These are phyloP conservation scores for Mediolabrus comicus DNA, from an alignment of 108 stramenopile genomes.

Conservation along the genomic window DNA sequence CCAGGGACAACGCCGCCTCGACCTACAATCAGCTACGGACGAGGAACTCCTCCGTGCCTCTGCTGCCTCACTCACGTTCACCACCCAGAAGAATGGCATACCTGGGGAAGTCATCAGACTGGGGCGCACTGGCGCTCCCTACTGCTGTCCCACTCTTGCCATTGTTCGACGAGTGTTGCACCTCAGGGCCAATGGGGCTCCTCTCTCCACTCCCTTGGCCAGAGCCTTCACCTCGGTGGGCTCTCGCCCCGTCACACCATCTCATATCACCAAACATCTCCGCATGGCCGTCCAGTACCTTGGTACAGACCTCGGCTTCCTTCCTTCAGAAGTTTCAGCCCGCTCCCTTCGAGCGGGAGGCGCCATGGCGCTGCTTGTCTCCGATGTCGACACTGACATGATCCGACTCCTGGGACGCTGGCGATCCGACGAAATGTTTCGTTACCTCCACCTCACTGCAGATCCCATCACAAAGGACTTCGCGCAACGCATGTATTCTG, in stretches of 20 bases:
- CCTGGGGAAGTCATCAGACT: constrained; percentile 41
- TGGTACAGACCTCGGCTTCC: constrained; percentile 21
- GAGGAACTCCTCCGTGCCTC: constrained; percentile 12
- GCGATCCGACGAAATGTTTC: constrained; percentile 55
- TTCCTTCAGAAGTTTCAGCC: constrained; percentile 31
- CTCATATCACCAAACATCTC: constrained; percentile 2
- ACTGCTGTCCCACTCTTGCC: constrained; percentile 43
- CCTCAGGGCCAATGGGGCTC: constrained; percentile 9
- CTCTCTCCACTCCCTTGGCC: constrained; percentile 9
- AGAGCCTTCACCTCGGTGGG: not conserved
- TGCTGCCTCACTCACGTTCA: constrained; percentile 21
- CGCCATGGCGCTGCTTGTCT: constrained; percentile 54
- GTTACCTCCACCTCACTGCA: constrained; percentile 49
- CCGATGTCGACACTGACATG: constrained; percentile 42
- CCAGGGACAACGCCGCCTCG: constrained; percentile 6
- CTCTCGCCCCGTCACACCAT: not conserved
- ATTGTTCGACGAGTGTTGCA: constrained; percentile 21
- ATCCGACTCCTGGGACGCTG: constrained; percentile 56
- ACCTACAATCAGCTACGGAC: not conserved
- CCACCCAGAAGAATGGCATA: constrained; percentile 43
- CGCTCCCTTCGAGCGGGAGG: constrained; percentile 53
- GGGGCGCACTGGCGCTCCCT: constrained; percentile 32
- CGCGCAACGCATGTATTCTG: constrained; percentile 36
- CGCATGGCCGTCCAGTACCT: constrained; percentile 8
- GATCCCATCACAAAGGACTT: constrained; percentile 28